These are phyloP conservation scores for Boletellus sp. DNA, from an alignment of 768 basidiomycete species.

Conservation along the genomic window DNA sequence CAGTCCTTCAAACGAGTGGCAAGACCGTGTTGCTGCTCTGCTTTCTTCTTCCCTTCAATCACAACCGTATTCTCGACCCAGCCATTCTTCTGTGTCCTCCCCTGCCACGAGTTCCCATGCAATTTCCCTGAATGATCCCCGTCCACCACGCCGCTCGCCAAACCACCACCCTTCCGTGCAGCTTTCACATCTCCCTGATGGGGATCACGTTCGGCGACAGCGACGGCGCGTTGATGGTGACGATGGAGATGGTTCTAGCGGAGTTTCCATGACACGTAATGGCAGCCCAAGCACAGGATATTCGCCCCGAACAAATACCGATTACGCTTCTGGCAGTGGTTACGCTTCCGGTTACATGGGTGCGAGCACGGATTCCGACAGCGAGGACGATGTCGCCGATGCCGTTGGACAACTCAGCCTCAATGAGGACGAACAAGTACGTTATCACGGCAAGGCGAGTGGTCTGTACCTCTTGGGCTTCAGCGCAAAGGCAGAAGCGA, in stretches of 20 bases:
- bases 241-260: constrained; percentile 6
- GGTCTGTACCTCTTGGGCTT: constrained; percentile 70
- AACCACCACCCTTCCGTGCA: constrained; percentile 13
- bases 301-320: constrained; percentile 15
- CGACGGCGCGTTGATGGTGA: constrained; percentile 42
- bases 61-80: background rate
- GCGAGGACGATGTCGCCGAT: constrained; percentile 51
- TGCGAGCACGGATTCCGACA: constrained; percentile 32
- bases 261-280: constrained; percentile 3
- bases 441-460: constrained; percentile 84
- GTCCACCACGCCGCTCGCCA: constrained; percentile 1
- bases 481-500: constrained; percentile 55
- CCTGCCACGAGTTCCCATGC: constrained; percentile 1
- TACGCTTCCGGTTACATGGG: constrained; percentile 27
- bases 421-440: constrained; percentile 82
- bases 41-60: constrained; percentile 22
- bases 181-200: constrained; percentile 10
- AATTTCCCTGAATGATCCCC: constrained; percentile 14
- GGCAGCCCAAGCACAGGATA: constrained; percentile 17
- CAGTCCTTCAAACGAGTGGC: constrained; percentile 83
- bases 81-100: background rate
- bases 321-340: constrained; percentile 15
- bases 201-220: constrained; percentile 42
- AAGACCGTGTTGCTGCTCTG: constrained; percentile 52
- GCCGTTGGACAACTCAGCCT: constrained; percentile 84